Percentiles rank a stretch among this genome's conserved stretches.
Evolutionary conservation across 768 basidiomycete species (phyloP).

Genomic region (Panus rudis): DNA sequence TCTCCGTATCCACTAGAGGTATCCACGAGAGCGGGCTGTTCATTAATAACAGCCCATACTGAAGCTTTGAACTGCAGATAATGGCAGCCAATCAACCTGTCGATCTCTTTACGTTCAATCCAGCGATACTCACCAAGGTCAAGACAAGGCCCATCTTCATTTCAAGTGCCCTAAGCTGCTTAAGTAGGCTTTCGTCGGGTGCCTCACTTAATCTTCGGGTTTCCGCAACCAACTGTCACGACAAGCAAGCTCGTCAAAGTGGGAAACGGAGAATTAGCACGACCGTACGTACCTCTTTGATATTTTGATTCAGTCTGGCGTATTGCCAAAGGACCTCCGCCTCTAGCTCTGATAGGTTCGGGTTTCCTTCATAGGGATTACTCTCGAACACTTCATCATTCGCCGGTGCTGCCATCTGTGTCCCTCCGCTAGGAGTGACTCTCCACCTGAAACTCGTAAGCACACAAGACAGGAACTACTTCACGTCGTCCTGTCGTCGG

Average conservation of each 20-base stretch:
- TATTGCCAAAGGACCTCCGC: conserved; percentile 90
- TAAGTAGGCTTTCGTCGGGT: conserved; percentile 73
- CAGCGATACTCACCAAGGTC: conserved; percentile 77
- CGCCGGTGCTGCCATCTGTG: conserved; percentile 4
- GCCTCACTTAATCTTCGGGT: conserved; percentile 66
- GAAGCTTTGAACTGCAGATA: conserved; percentile 82
- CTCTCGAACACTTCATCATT: conserved; percentile 39
- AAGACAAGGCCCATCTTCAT: conserved; percentile 93
- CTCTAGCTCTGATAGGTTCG: conserved; percentile 59
- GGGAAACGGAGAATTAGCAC: background rate
- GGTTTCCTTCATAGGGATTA: conserved; percentile 73
- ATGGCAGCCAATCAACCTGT: background rate
- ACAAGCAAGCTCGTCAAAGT: background rate
- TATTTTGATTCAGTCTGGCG: conserved; percentile 74
- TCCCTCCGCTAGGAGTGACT: no score
- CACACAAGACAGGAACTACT: no score
- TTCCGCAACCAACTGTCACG: conserved; percentile 49
- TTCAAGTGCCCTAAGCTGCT: conserved; percentile 74
- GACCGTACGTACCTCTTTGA: conserved; percentile 56
- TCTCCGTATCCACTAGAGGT: conserved; percentile 15
- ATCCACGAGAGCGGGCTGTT: conserved; percentile 42
- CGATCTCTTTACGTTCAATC: no score
- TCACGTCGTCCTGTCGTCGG: no score
- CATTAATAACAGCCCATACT: conserved; percentile 90
- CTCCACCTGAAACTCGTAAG: no score